phyloP scores from a whole-genome alignment of 345 rosid genomes.

The Rhodamnia rubescens region DNA sequence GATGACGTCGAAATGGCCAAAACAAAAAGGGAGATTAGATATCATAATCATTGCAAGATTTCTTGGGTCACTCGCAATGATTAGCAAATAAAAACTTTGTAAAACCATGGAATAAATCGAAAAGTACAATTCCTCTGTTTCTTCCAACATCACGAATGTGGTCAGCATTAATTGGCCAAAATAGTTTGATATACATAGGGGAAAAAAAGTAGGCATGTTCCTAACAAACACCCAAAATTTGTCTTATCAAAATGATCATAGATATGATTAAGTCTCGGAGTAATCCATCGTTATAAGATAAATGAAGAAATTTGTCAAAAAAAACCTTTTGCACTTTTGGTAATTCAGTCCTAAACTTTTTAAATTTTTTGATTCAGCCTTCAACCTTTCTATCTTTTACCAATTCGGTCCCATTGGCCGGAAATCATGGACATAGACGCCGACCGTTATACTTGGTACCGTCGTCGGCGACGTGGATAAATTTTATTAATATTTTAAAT shows the following conservation, averaged over 20 bases:
- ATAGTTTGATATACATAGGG: neutral
- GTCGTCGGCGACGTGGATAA: too few species aligned
- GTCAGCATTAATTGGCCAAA: neutral
- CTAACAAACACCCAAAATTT: neutral
- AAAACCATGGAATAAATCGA: neutral
- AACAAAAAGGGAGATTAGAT: neutral
- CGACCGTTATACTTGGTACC: accelerated
- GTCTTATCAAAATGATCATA: neutral
- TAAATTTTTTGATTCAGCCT: too few species aligned
- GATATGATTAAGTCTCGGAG: neutral
- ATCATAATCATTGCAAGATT: neutral
- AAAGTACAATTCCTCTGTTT: neutral
- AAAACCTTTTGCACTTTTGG: too few species aligned
- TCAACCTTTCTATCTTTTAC: too few species aligned
- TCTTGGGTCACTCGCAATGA: neutral
- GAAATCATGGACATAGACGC: too few species aligned
- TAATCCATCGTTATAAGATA: neutral
- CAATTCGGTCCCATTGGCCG: too few species aligned
- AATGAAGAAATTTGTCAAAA: too few species aligned
- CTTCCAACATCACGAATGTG: neutral
- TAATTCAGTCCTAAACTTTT: too few species aligned
- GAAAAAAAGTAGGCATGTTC: neutral
- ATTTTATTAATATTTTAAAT: too few species aligned
- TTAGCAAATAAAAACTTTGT: neutral
- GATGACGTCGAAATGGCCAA: neutral